Base-by-base conservation (phyloP, 805 yeast species). In the Helenozyma rhizophorensis region DNA sequence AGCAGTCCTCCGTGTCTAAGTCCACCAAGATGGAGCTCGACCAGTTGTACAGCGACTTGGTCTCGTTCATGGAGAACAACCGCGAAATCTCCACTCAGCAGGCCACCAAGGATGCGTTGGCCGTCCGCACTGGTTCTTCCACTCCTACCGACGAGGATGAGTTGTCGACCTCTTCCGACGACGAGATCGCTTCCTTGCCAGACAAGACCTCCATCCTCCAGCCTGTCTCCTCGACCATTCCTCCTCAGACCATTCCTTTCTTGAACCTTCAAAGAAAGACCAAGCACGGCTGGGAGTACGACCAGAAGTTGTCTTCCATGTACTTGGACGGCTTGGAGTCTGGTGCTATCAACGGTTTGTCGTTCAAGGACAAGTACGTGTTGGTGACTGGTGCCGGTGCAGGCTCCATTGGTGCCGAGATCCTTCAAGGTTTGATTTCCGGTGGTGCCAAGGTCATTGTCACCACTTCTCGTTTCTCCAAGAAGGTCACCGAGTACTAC, bases 361-460 rank as follows among this genome's bases (percentile, higher is more conserved):
- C 96, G 24, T 93, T 80, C 72, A 79, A 81, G 60, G 86, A 79
- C 60, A 93, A 88, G 65, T 80, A 80, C 48, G 96, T 89, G 32
- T 76, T 93, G 53, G 72, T 93, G 47, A 93, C 98, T 30, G 98
- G 98, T 73, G 97, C 97, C 32, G 98, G 98, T 72, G 89, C 86
- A 30, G 98, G 97, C 34, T 93, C 98, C 32, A 93, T 93, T 56
- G 98, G 97, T 69, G 96, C 96, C 41, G 96, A 93, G 65, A 77
- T 93, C 48, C 73, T 93, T 58, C 94, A 86, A 69, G 98, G 98
- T 46, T 72, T 93, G 57, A 72, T 93, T 36, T 80, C 90, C 55
- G 98, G 98, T 68, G 99, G 99, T 72, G 97, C 98, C 29, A 86
- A 83, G 62, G 97, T 89, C 50, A 71, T 93, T 56, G 96, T 90